phyloP scores from a whole-genome alignment of 352 stramenopile species.

The Phytophthora pinifolia region DNA sequence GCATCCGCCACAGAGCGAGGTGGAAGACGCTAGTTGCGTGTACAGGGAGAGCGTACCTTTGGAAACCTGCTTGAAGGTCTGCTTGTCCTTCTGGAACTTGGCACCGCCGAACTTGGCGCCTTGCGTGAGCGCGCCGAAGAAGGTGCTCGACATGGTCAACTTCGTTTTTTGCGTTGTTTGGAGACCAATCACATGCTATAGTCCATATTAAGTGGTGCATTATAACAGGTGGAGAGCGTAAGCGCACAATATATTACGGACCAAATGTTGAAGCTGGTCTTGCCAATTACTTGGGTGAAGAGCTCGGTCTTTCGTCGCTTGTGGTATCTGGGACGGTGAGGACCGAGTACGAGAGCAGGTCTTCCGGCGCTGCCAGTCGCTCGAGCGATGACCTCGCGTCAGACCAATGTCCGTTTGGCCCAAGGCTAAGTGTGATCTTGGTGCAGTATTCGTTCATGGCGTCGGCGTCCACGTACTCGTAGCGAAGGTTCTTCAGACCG shows the following conservation, averaged over 20 bases:
- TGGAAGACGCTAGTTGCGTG: conserved; percentile 6
- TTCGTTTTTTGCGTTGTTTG: conserved; percentile 16
- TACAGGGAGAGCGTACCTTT: conserved; percentile 11
- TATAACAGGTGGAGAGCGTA: too few species aligned
- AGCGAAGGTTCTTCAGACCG: conserved; percentile 41
- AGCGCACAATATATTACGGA: conserved; percentile 13
- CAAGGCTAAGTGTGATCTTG: conserved; percentile 48
- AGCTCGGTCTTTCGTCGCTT: not conserved
- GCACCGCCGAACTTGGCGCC: conserved; percentile 68
- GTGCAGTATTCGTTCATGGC: conserved; percentile 44
- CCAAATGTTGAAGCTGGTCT: conserved; percentile 1
- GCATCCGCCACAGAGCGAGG: conserved; percentile 9
- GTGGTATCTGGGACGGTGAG: conserved; percentile 7
- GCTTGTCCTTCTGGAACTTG: conserved; percentile 57
- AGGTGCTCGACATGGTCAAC: conserved; percentile 58
- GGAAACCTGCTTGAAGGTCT: conserved; percentile 47
- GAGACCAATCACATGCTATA: conserved; percentile 9
- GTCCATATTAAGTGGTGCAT: conserved; percentile 2
- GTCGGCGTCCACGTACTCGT: conserved; percentile 45
- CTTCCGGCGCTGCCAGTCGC: conserved; percentile 6
- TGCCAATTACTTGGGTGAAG: not conserved
- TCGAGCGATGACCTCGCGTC: conserved; percentile 57
- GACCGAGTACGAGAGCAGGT: conserved; percentile 11
- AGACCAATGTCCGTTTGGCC: conserved; percentile 52
- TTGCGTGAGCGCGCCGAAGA: conserved; percentile 71